Evolutionary conservation across 139 green algal genomes (phyloP).

Genomic region (Raphidocelis subcapitata): DNA sequence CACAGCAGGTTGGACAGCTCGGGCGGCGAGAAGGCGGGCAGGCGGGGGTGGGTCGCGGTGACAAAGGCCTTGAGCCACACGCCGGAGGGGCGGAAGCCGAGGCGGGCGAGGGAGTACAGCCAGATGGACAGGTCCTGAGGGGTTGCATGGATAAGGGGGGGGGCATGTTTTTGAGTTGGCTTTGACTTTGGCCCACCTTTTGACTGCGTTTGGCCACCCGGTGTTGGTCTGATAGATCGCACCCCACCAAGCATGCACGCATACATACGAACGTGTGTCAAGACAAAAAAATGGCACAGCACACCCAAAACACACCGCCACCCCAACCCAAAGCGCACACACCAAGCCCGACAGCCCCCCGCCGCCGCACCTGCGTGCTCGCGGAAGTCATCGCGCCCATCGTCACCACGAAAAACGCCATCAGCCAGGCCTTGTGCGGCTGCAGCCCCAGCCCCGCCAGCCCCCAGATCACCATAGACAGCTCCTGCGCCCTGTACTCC

Average conservation of each 20-base stretch:
- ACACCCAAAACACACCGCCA: neutral
- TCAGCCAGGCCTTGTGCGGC: constrained; percentile 31
- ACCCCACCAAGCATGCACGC: too few relatives aligned
- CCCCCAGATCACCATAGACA: constrained; percentile 23
- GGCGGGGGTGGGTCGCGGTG: neutral
- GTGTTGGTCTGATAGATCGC: neutral
- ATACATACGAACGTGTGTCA: too few relatives aligned
- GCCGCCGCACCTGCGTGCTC: constrained; percentile 6
- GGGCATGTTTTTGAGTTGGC: neutral
- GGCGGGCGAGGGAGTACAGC: constrained; percentile 25
- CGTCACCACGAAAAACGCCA: constrained; percentile 26
- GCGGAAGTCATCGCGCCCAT: neutral
- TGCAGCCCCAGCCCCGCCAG: neutral
- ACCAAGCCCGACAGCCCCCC: neutral
- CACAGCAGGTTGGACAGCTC: neutral
- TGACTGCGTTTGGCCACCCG: neutral
- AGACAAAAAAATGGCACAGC: neutral
- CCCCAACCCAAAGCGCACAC: neutral
- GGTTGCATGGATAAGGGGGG: neutral
- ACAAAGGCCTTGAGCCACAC: constrained; percentile 22
- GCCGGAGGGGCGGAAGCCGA: constrained; percentile 17
- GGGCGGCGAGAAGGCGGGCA: neutral
- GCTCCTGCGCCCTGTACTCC: constrained; percentile 9
- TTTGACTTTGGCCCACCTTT: neutral
- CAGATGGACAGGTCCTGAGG: constrained; percentile 25